phyloP scores from a whole-genome alignment of 1,284 basidiomycete genomes.

The Papiliotrema fonsecae region DNA sequence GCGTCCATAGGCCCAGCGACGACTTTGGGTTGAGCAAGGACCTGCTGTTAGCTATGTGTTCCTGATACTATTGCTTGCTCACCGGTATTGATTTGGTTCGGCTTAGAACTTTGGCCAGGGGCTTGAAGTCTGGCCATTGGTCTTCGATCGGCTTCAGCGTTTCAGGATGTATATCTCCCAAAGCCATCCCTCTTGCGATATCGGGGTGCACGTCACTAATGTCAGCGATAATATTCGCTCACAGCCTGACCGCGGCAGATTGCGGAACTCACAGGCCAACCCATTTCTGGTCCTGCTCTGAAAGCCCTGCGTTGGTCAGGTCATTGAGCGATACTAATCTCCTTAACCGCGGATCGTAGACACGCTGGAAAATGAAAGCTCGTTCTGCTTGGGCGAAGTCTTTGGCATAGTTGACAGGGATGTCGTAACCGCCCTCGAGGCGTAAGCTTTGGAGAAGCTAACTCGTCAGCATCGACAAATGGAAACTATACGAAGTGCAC shows the following conservation, averaged over 20 bases:
- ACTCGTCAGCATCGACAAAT: conserved; percentile 7
- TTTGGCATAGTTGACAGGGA: conserved; percentile 71
- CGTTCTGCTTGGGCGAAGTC: conserved; percentile 73
- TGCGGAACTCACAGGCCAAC: conserved; percentile 67
- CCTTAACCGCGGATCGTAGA: conserved; percentile 71
- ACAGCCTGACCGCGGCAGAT: no score
- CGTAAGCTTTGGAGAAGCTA: conserved; percentile 64
- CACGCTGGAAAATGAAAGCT: conserved; percentile 90
- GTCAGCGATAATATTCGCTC: no score
- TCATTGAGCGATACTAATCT: conserved; percentile 66
- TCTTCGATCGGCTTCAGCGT: conserved; percentile 68
- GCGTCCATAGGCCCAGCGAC: conserved; percentile 37
- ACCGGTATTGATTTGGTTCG: no score
- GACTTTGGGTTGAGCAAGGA: conserved; percentile 13
- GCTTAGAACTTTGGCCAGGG: no score
- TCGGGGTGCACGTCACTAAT: conserved; percentile 41
- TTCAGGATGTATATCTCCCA: conserved; percentile 73
- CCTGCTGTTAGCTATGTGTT: conserved; percentile 9
- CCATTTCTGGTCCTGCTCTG: conserved; percentile 62
- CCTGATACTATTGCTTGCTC: background rate
- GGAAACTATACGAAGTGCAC: background rate
- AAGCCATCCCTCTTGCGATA: conserved; percentile 58
- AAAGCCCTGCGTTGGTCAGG: conserved; percentile 54
- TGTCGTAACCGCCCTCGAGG: conserved; percentile 76
- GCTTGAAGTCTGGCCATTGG: conserved; percentile 61